Conservation (phyloP, 2,329 filamentous ascomycete species). For the Aureobasidium sp. region DNA sequence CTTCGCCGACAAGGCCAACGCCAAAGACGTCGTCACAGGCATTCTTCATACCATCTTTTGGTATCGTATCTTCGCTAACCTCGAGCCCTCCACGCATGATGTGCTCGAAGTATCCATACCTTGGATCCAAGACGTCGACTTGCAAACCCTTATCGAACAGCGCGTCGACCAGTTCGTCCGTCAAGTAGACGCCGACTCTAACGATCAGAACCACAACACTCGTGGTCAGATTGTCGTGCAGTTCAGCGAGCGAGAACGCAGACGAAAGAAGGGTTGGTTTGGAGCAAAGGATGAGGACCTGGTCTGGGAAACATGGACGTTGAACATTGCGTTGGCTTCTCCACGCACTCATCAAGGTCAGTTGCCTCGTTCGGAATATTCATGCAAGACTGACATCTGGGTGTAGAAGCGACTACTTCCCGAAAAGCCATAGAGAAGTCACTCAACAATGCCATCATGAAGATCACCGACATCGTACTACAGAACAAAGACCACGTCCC, state of each 20-base stretch:
- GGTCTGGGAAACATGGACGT: slow-evolving; percentile 93
- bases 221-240: slow-evolving; percentile 77
- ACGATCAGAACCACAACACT: slow-evolving; percentile 37
- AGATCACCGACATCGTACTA: slow-evolving; percentile 83
- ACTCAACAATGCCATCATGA: slow-evolving; percentile 77
- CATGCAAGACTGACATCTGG: not conserved
- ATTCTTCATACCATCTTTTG: slow-evolving; percentile 98
- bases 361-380: slow-evolving; percentile 26
- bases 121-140: slow-evolving; percentile 80
- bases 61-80: slow-evolving; percentile 89
- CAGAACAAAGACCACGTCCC: slow-evolving; percentile 92
- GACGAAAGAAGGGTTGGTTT: slow-evolving; percentile 65
- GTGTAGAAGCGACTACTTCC: slow-evolving; percentile 74
- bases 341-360: slow-evolving; percentile 81
- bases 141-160: slow-evolving; percentile 90
- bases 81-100: slow-evolving; percentile 76
- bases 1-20: slow-evolving; percentile 81
- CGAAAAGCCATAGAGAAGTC: slow-evolving; percentile 86
- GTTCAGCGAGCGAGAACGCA: slow-evolving; percentile 79
- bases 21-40: slow-evolving; percentile 89
- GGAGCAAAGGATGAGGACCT: slow-evolving; percentile 83
- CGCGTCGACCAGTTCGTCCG: slow-evolving; percentile 72
- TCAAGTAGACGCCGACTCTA: slow-evolving; percentile 50
- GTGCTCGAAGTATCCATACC: slow-evolving; percentile 86
- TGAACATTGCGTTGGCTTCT: slow-evolving; percentile 88